A percentile compares a stretch with the other conserved stretches of the same genome.
Evolutionary conservation across 2,329 filamentous ascomycete genomes (phyloP).

Genomic region (Coleophoma cylindrospora): DNA sequence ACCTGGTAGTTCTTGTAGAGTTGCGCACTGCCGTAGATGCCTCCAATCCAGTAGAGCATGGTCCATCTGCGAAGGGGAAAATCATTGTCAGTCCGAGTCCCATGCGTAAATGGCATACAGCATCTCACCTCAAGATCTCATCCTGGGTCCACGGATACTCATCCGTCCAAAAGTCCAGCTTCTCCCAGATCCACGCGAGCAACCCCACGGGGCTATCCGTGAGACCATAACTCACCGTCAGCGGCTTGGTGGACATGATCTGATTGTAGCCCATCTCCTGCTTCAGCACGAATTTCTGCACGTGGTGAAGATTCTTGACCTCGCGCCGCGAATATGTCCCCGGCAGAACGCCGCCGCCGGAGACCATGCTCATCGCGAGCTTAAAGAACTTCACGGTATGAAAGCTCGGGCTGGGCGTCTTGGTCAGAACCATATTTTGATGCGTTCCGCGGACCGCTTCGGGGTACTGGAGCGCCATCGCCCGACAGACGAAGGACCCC

Average conservation of each 20-base stretch:
- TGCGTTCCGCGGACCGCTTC: neutral
- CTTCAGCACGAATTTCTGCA: neutral
- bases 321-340: neutral
- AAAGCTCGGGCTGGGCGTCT: neutral
- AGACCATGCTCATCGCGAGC: neutral
- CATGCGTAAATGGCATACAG: conserved; percentile 38
- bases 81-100: neutral
- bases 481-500: neutral
- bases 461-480: neutral
- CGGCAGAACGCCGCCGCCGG: neutral
- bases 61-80: neutral
- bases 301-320: neutral
- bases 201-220: conserved; percentile 64
- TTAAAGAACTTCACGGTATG: neutral
- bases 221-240: conserved; percentile 64
- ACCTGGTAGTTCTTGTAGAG: neutral
- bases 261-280: neutral
- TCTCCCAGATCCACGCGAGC: conserved; percentile 75
- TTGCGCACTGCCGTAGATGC: neutral
- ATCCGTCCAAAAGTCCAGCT: conserved; percentile 71
- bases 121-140: conserved; percentile 68
- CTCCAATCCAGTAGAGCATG: neutral
- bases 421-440: neutral
- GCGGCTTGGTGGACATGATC: conserved; percentile 46
- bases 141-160: conserved; percentile 67